phyloP scores from a whole-genome alignment of 257 asterid genomes.

The Osmanthus fragrans region DNA sequence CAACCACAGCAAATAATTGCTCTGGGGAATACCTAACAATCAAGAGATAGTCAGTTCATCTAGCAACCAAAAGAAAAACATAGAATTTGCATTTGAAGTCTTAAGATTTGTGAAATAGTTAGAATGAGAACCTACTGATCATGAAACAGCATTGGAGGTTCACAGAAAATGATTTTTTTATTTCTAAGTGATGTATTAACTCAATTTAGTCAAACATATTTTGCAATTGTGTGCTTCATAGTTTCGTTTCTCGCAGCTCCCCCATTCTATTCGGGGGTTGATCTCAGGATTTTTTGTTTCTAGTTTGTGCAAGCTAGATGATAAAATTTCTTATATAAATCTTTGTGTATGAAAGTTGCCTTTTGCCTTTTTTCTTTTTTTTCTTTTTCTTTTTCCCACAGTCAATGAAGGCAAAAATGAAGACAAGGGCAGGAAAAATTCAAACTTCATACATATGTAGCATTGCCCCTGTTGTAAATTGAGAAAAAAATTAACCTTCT shows the following conservation, averaged over 20 bases:
- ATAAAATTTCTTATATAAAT: neutral
- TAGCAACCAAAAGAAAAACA: neutral
- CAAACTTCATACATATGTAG: neutral
- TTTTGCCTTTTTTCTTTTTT: no score
- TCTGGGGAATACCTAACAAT: constrained; percentile 82
- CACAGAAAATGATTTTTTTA: neutral
- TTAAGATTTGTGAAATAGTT: neutral
- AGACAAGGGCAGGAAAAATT: neutral
- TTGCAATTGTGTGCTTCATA: neutral
- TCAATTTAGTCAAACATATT: neutral
- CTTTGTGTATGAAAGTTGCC: neutral
- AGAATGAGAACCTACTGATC: neutral
- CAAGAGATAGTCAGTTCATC: constrained; percentile 21
- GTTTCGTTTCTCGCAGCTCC: neutral
- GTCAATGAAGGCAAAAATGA: neutral
- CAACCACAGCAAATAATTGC: constrained; percentile 94
- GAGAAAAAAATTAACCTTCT: neutral
- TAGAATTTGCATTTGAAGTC: neutral
- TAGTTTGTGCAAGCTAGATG: neutral
- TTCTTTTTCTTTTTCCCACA: neutral
- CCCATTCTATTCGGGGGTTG: neutral
- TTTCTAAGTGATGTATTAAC: neutral
- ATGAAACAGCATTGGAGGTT: neutral
- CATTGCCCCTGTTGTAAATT: neutral
- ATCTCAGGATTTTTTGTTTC: neutral